Evolutionary conservation across 108 stramenopile species (phyloP), one percentile per base, ranked within the genome.

Genomic region (Pseudonitzschia multiseries): DNA sequence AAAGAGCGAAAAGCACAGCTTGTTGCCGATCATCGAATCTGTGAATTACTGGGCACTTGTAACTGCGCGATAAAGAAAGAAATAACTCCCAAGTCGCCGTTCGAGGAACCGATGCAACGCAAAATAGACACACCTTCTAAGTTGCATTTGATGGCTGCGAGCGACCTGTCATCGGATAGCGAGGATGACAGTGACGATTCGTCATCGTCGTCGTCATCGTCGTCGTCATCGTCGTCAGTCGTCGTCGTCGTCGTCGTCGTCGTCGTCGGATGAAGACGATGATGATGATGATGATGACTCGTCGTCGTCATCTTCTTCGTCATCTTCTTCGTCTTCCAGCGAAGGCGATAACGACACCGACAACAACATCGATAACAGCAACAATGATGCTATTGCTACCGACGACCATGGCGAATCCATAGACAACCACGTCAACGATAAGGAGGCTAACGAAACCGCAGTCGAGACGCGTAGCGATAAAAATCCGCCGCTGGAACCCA

Each of bases 201-300:
- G 4, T 31, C 15, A 8, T 51, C 50, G 8, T 59, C 57, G 10
- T 59, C 57, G 8, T 59, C 57, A 18, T 65, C 64, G 18, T 43
- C 64, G 40, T 18, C 32, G 32, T 59, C 57, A 18, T 65, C 64
- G 18, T 43, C 64, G 40, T 18, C 32, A 10, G 4, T 31, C 15
- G 3, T 51, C 50, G 8, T 59, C 57, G 10, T 59, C 57, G 8
- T 59, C 57, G 32, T 65, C 64, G 18, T 43, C 64, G 40, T 18
- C 32, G n/a, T 59, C 15, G 15, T 8, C 57, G 26, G 26, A 15
- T 8, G 26, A 59, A 9, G 29, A 59, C 26, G 26, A 24, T 24
- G 57, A 59, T 24, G 31, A 51, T 10, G 50, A 51, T 9, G 50
- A 59, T 0, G n/a, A n/a, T n/a, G n/a, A n/a, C n/a, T n/a, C n/a